Evolutionary conservation across 2,329 filamentous ascomycete species (phyloP).

Genomic region (Neonectria punicea): DNA sequence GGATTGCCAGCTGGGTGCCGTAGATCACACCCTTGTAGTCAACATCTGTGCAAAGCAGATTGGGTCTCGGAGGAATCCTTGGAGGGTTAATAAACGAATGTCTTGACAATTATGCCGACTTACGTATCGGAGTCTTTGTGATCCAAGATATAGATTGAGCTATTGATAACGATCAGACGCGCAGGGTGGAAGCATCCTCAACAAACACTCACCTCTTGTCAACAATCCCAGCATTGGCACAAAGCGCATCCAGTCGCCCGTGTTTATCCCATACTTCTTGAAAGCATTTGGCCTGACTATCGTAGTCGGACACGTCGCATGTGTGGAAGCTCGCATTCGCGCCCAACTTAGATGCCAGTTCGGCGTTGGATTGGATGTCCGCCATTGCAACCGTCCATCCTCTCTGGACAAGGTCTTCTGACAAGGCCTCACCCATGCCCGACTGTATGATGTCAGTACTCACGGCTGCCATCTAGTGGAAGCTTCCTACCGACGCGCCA

Average conservation of each 20-base stretch:
- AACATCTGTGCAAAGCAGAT: constrained; percentile 58
- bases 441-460: constrained; percentile 46
- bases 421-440: constrained; percentile 58
- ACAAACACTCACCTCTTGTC: constrained; percentile 45
- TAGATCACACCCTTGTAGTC: constrained; percentile 63
- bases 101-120: background rate
- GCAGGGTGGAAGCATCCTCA: background rate
- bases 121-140: constrained; percentile 30
- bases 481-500: constrained; percentile 26
- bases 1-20: constrained; percentile 59
- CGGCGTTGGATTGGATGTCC: constrained; percentile 48
- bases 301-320: constrained; percentile 59
- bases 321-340: constrained; percentile 54
- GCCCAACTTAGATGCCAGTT: constrained; percentile 48
- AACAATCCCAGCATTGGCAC: constrained; percentile 62
- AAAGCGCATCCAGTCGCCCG: constrained; percentile 59
- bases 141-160: constrained; percentile 55
- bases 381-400: constrained; percentile 50
- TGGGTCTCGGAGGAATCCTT: constrained; percentile 55
- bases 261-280: constrained; percentile 53
- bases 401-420: constrained; percentile 41
- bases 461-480: too few relatives aligned
- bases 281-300: constrained; percentile 56
- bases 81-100: background rate
- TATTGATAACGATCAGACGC: constrained; percentile 15